These are phyloP conservation scores for Gracilaria gracilis DNA, from an alignment of 23 red algal species.

Conservation along the genomic window DNA sequence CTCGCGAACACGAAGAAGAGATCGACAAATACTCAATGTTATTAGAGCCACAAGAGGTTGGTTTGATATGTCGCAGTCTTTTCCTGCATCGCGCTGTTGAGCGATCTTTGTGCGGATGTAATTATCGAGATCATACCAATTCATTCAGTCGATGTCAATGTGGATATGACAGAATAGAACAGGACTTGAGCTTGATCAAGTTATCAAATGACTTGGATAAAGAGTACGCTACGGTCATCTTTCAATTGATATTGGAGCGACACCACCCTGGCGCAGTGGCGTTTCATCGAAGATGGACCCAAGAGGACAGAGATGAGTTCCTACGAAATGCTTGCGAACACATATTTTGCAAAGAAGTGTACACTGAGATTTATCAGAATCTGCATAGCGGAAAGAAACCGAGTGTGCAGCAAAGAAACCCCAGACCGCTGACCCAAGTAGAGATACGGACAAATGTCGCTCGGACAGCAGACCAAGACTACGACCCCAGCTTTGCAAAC, in stretches of 20 bases:
- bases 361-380: slow-evolving; percentile 50
- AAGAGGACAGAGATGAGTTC: slow-evolving; percentile 23
- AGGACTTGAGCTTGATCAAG: not conserved
- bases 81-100: slow-evolving; percentile 33
- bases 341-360: slow-evolving; percentile 55
- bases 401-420: slow-evolving; percentile 3
- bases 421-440: slow-evolving; percentile 20
- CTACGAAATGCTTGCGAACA: slow-evolving; percentile 35
- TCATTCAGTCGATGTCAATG: not conserved
- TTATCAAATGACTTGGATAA: slow-evolving; percentile 52
- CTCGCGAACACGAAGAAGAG: slow-evolving; percentile 16
- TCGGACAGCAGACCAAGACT: slow-evolving; percentile 30
- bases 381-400: slow-evolving; percentile 19
- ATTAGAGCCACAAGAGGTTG: slow-evolving; percentile 16
- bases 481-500: slow-evolving; percentile 43
- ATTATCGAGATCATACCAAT: not conserved
- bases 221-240: slow-evolving; percentile 45
- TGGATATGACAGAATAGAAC: not conserved
- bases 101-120: slow-evolving; percentile 29
- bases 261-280: slow-evolving; percentile 9
- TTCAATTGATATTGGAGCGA: not conserved
- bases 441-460: slow-evolving; percentile 36
- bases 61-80: slow-evolving; percentile 52
- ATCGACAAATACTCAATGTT: slow-evolving; percentile 20
- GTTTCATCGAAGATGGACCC: slow-evolving; percentile 2